Percentiles rank a stretch among this genome's conserved stretches.
Evolutionary conservation across 495 filamentous ascomycete species (phyloP).

Genomic region (Hypoxylon crocopeplum): DNA sequence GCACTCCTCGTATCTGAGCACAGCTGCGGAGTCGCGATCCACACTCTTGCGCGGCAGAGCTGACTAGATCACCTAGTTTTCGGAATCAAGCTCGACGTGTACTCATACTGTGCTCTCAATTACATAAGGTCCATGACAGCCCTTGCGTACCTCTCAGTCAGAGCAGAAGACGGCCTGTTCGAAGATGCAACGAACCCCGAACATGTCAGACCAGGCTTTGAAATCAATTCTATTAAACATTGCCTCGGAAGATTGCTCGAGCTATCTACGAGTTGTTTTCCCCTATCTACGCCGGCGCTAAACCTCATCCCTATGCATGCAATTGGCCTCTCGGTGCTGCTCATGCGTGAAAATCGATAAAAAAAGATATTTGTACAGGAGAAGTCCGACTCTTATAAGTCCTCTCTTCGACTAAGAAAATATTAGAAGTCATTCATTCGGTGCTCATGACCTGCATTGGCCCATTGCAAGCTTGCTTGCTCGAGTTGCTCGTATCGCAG

Average conservation of each 20-base stretch:
- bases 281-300: constrained; percentile 39
- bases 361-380: constrained; percentile 26
- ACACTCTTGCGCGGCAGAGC: constrained; percentile 22
- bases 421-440: constrained; percentile 15
- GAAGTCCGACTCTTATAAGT: constrained; percentile 3
- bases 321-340: constrained; percentile 19
- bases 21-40: constrained; percentile 9
- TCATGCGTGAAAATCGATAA: constrained; percentile 34
- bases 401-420: constrained; percentile 4
- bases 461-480: constrained; percentile 23
- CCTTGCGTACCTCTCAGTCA: too few species aligned
- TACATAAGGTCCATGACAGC: too few species aligned
- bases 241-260: constrained; percentile 37
- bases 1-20: constrained; percentile 18
- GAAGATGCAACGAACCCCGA: neutral
- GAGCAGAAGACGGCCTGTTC: neutral
- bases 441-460: constrained; percentile 6
- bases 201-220: neutral
- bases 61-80: constrained; percentile 8
- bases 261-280: constrained; percentile 31
- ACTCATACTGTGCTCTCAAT: too few species aligned
- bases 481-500: constrained; percentile 9
- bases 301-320: constrained; percentile 34
- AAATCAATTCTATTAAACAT: constrained; percentile 34
- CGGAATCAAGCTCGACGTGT: too few species aligned